Evolutionary conservation across 805 yeast genomes (phyloP).

Genomic region (Schwanniomyces polymorphus): DNA sequence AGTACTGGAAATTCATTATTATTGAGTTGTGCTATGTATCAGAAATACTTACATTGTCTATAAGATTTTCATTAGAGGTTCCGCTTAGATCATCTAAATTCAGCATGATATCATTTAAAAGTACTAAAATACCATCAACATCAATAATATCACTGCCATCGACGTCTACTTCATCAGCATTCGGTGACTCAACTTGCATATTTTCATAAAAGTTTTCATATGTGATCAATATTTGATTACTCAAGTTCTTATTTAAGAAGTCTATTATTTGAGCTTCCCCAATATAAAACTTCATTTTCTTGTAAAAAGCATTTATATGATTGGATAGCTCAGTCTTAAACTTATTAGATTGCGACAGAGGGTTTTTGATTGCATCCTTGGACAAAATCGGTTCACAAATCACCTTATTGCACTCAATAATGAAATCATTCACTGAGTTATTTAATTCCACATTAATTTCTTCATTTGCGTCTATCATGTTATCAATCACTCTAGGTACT

Average conservation of each 20-base stretch:
- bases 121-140: conserved; percentile 57
- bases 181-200: conserved; percentile 22
- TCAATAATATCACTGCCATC: conserved; percentile 52
- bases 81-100: conserved; percentile 15
- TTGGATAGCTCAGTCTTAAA: conserved; percentile 51
- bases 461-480: conserved; percentile 72
- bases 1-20: not conserved
- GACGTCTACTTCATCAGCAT: conserved; percentile 16
- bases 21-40: not conserved
- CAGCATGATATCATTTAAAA: conserved; percentile 38
- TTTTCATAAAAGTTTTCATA: conserved; percentile 55
- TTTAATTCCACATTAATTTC: conserved; percentile 77
- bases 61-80: conserved; percentile 26
- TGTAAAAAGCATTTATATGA: conserved; percentile 57
- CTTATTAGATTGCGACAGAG: conserved; percentile 29
- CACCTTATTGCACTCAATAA: conserved; percentile 46
- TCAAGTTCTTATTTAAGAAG: conserved; percentile 29
- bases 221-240: conserved; percentile 53
- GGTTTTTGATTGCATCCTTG: conserved; percentile 20
- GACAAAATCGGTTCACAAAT: conserved; percentile 48
- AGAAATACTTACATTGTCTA: conserved; percentile 13
- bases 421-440: conserved; percentile 66
- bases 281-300: conserved; percentile 54
- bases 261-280: conserved; percentile 47
- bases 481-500: conserved; percentile 76